Evolutionary conservation across 176 grass and related monocot species (phyloP).

Genomic region (Puya raimondii): DNA sequence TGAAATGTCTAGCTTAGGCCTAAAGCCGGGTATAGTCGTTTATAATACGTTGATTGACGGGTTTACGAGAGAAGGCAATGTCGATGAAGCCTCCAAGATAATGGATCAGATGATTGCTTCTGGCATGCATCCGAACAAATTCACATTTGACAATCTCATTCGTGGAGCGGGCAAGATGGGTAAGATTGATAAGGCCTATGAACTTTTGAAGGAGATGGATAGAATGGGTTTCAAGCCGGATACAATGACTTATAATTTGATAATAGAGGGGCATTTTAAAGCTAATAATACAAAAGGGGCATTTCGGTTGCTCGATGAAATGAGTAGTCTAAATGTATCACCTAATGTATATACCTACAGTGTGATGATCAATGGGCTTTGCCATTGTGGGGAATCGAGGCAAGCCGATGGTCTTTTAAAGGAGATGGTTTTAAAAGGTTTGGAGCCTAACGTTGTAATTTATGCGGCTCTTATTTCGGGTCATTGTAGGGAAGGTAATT

Average conservation of each 20-base stretch:
- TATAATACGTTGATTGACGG: conserved; percentile 62
- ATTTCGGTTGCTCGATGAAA: conserved; percentile 40
- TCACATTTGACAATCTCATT: conserved; percentile 51
- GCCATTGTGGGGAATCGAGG: conserved; percentile 33
- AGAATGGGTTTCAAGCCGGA: conserved; percentile 37
- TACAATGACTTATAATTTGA: conserved; percentile 36
- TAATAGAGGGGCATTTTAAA: conserved; percentile 50
- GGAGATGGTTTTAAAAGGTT: conserved; percentile 52
- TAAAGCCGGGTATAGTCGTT: conserved; percentile 31
- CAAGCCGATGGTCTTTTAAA: conserved; percentile 37
- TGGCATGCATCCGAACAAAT: conserved; percentile 46
- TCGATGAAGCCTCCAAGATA: conserved; percentile 32
- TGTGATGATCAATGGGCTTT: conserved; percentile 48
- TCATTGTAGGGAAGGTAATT: conserved; percentile 47
- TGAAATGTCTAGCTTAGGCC: conserved; percentile 38
- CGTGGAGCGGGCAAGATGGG: conserved; percentile 45
- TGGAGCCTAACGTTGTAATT: conserved; percentile 46
- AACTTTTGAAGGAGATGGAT: conserved; percentile 45
- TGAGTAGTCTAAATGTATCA: conserved; percentile 31
- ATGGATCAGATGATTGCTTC: conserved; percentile 42
- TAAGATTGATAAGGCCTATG: conserved; percentile 33
- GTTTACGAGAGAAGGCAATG: conserved; percentile 50
- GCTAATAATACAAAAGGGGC: conserved; percentile 26
- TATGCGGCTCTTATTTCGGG: conserved; percentile 59
- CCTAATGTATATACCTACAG: conserved; percentile 57